These are phyloP conservation scores for Punica granatum DNA, from an alignment of 345 rosid genomes.

Conservation along the genomic window DNA sequence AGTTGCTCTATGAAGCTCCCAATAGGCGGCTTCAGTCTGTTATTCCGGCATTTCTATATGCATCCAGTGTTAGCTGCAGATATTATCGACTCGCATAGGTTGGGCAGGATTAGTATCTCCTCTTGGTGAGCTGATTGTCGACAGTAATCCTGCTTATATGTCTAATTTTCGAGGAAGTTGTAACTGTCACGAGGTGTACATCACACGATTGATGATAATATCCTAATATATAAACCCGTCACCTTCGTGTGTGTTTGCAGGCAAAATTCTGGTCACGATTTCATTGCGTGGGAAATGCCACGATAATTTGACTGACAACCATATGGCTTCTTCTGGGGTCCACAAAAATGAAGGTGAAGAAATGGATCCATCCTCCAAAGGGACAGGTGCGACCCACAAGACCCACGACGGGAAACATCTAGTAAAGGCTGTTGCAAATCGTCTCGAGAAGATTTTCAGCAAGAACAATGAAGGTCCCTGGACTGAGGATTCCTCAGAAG, in stretches of 20 bases:
- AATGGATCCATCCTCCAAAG: conserved; percentile 16
- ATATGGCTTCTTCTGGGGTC: conserved; percentile 22
- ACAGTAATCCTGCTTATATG: background rate
- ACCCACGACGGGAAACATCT: conserved; percentile 53
- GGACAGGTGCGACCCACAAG: conserved; percentile 12
- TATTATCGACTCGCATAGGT: too few species aligned
- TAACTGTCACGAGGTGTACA: background rate
- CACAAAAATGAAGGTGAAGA: conserved; percentile 26
- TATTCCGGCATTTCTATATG: too few species aligned
- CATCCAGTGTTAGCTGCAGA: too few species aligned
- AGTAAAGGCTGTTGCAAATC: conserved; percentile 39
- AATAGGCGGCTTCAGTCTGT: too few species aligned
- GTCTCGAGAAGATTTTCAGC: conserved; percentile 51
- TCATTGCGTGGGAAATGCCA: conserved; percentile 46
- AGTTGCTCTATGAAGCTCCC: too few species aligned
- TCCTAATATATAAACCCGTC: background rate
- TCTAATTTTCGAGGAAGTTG: background rate
- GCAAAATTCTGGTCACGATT: conserved; percentile 59
- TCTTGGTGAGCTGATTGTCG: too few species aligned
- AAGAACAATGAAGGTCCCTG: conserved; percentile 41
- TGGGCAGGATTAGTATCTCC: too few species aligned
- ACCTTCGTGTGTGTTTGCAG: conserved; percentile 29
- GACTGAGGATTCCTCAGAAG: conserved; percentile 33
- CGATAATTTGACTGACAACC: conserved; percentile 18
- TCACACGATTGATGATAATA: background rate